These are phyloP conservation scores for Plasmodium malariae DNA, from an alignment of 169 alveolate species.

Conservation along the genomic window DNA sequence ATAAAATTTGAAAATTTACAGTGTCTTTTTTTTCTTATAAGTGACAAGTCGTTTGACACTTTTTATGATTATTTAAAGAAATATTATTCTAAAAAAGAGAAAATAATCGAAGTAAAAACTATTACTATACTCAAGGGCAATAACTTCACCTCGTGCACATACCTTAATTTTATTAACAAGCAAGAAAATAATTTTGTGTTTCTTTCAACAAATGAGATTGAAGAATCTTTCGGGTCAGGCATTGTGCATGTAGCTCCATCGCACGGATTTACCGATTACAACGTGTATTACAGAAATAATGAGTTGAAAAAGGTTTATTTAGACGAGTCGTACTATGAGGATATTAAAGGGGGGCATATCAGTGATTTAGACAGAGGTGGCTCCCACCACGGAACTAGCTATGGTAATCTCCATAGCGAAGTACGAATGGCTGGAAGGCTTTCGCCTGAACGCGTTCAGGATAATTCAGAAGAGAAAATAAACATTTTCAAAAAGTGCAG, in stretches of 20 bases:
- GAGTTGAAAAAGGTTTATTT: slow-evolving; percentile 19
- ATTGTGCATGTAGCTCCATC: slow-evolving; percentile 75
- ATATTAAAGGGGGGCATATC: not conserved
- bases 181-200: slow-evolving; percentile 42
- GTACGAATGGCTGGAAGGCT: no score
- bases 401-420: not conserved
- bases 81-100: slow-evolving; percentile 11
- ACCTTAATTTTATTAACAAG: slow-evolving; percentile 33
- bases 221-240: slow-evolving; percentile 67
- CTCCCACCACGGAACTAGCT: not conserved
- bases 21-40: slow-evolving; percentile 23
- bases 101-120: slow-evolving; percentile 24
- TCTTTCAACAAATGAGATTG: slow-evolving; percentile 23
- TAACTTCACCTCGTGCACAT: slow-evolving; percentile 7
- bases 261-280: slow-evolving; percentile 67
- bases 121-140: slow-evolving; percentile 19
- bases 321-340: not conserved
- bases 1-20: slow-evolving; percentile 4
- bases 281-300: slow-evolving; percentile 40
- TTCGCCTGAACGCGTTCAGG: no score
- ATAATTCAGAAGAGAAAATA: not conserved
- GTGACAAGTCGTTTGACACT: slow-evolving; percentile 45
- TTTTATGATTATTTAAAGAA: slow-evolving; percentile 34
- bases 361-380: not conserved
- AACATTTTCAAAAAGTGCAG: not conserved